Base-by-base conservation (phyloP, 202 grass and related monocot genomes). In the Panicum hallii region DNA sequence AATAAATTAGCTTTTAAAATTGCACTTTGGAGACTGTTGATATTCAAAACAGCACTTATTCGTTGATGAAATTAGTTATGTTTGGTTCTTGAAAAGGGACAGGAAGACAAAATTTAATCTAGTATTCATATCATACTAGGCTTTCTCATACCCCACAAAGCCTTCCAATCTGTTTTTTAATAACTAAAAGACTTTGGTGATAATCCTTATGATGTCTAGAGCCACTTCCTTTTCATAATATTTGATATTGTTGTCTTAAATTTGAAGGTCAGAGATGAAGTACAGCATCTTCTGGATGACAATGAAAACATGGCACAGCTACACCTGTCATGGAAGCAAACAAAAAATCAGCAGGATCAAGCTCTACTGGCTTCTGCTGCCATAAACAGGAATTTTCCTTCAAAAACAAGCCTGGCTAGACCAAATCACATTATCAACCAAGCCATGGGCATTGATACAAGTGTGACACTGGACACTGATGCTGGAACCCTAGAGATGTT, bases 221-320 rank as follows among this genome's bases (percentile, higher is more conserved):
- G 17, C 6, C 20, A 26, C 32, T 58, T 58, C 19, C 14, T 54
- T 43, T 58, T 43, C 32, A 75, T 54, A 16, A 19, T 26, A 26
- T n/a, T 40, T 58, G 9, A 82, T 36, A 61, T 13, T 34, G 10
- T 11, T 67, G 22, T 67, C 15, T 36, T 11, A 46, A 57, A 46
- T 7, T 49, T 43, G 45, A 84, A 94, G 93, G 82, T 92, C 72
- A 91, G 93, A 73, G 78, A 94, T 72, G 93, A 92, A 88, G 79
- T 94, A 72, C 90, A 90, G 72, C 87, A 94, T 66, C 87, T 92
- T 83, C 77, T 94, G 78, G 93, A 94, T 88, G 85, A 90, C 67
- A 86, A 90, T 78, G 82, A 92, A 60, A 86, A 88, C 67, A 90
- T 90, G 90, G 79, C 85, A 48, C 75, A 90, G 68, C 44, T 94